Base-by-base conservation (phyloP, 371 early-diverging fungal species). In the Phascolomyces articulosus region DNA sequence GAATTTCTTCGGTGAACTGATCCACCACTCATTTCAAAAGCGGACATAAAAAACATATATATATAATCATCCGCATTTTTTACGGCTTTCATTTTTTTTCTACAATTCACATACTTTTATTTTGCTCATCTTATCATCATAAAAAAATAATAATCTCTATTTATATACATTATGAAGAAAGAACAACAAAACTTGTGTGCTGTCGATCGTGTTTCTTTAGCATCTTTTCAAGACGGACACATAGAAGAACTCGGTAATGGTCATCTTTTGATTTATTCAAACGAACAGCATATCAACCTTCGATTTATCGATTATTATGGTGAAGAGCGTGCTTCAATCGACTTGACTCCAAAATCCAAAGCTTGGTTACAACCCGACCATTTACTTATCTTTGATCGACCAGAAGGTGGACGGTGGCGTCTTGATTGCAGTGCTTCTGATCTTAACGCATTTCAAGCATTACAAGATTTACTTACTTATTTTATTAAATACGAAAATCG, bases 401-500 rank as follows among this genome's bases (percentile, higher is more conserved):
- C 48, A 3, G 58, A 72, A 60, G 71, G 73, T 18, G 75, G 78
- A 15, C 58, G 70, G 11, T 78, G 78, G 78, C 62, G 60, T 34
- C 29, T 78, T 4, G 66, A 78, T 47, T 78, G 70, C 67, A 68
- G 57, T 34, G 60, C 57, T 29, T 68, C 68, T 15, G 71, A 72
- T 54, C 59, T 57, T 20, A 64, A 55, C 18, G 44, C 62, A n/a
- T 76, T 77, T 29, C 26, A 48, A 4, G 64, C 64, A 23, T 20
- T 77, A 18, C 78, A 77, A 41, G 78, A 77, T 48, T 48, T 72
- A 10, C 54, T 77, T 4, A 74, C 75, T 3, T 74, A 68, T 40
- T 77, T 72, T 60, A 77, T 77, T 6, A 74, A 72, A 21, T 72
- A 74, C 20, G 75, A 74, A 53, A 78, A 74, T 44, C 65, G 78